Conservation (phyloP, 1,284 basidiomycete species). For the Fomitopsis schrenkii region DNA sequence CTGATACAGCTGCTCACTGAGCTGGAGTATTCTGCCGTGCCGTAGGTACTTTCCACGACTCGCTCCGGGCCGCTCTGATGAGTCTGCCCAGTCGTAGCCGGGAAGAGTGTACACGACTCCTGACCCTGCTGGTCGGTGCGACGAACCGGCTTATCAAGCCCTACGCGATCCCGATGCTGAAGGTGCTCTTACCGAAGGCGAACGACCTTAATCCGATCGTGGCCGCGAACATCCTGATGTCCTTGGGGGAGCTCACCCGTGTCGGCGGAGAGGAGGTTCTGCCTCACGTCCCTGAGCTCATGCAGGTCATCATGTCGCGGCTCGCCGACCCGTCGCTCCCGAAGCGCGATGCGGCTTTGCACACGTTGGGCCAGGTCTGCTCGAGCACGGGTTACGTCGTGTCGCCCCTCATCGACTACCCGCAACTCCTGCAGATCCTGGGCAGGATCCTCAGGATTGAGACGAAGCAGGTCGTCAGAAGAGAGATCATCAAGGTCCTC, state of each 20-base stretch:
- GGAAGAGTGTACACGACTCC: conserved; percentile 88
- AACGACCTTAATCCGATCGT: conserved; percentile 85
- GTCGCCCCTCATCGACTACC: conserved; percentile 87
- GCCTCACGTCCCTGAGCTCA: conserved; percentile 81
- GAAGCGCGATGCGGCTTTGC: conserved; percentile 92
- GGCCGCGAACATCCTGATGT: conserved; percentile 90
- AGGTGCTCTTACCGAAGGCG: conserved; percentile 87
- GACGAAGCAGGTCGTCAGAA: conserved; percentile 67
- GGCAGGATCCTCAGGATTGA: conserved; percentile 89
- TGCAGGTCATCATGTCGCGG: conserved; percentile 87
- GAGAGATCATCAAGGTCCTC: conserved; percentile 92
- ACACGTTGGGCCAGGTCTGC: conserved; percentile 93
- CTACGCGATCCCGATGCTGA: conserved; percentile 95
- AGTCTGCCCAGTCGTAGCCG: conserved; percentile 59
- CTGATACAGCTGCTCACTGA: conserved; percentile 97
- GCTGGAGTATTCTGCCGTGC: conserved; percentile 92
- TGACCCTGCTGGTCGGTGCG: conserved; percentile 85
- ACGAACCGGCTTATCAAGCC: conserved; percentile 95
- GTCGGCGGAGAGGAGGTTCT: conserved; percentile 93
- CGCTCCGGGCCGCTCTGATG: not conserved
- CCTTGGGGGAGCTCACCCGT: conserved; percentile 90
- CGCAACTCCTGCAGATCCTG: conserved; percentile 84
- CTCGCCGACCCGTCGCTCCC: conserved; percentile 82
- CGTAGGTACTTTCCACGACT: conserved; percentile 36
- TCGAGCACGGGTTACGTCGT: conserved; percentile 97